A percentile compares a stretch with the other conserved stretches of the same genome.
These are phyloP conservation scores for Gentiana macrophylla DNA, from an alignment of 257 asterid genomes.

Conservation along the genomic window DNA sequence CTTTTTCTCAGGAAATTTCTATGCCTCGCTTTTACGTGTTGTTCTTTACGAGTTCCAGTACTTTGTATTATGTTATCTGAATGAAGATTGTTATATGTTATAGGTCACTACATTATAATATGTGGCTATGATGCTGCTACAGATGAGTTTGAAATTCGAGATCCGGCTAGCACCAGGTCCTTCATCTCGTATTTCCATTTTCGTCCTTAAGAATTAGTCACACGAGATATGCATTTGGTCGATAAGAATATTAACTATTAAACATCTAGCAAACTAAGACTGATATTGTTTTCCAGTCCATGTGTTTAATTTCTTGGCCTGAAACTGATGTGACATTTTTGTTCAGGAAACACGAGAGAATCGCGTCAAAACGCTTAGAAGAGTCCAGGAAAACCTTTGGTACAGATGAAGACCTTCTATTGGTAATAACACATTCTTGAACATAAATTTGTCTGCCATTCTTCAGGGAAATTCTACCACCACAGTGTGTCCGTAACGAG, in stretches of 20 bases:
- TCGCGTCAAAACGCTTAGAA: constrained; percentile 59
- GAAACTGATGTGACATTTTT: constrained; percentile 1
- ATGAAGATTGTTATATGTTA: background rate
- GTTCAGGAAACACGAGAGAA: constrained; percentile 59
- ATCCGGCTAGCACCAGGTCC: constrained; percentile 93
- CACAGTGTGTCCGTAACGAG: background rate
- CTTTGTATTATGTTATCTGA: background rate
- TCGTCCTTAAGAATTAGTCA: background rate
- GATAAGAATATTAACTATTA: no score
- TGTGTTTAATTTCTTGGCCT: background rate
- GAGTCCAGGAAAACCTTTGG: constrained; percentile 87
- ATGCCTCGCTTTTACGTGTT: no score
- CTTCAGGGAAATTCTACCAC: background rate
- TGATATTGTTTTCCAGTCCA: background rate
- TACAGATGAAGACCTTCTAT: constrained; percentile 92
- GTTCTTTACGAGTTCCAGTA: background rate
- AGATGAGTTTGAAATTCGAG: constrained; percentile 92
- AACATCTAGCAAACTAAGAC: no score
- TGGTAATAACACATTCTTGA: constrained; percentile 38
- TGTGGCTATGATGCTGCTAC: constrained; percentile 79
- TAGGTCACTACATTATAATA: constrained; percentile 84
- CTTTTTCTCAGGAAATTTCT: no score
- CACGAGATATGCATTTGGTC: background rate
- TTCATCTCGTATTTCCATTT: background rate
- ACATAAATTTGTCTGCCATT: background rate